Evolutionary conservation across 495 filamentous ascomycete genomes (phyloP), one percentile per base, ranked within the genome.

Genomic region (Penicillium diatomitis): DNA sequence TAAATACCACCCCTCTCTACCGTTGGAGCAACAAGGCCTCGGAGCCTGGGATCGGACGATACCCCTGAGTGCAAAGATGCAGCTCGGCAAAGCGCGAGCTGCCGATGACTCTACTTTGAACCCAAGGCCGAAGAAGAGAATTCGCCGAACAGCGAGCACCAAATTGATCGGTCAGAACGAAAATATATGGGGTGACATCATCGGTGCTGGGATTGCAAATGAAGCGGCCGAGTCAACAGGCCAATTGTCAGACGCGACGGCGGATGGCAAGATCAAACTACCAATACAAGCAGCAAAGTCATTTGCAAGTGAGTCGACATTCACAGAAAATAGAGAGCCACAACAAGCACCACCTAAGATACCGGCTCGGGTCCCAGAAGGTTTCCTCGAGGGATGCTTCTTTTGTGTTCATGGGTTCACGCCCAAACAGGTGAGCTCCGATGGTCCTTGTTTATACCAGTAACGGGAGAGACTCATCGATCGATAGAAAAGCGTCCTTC

Each of bases 151-250:
- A 4, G 83, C 87, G 38, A 94, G 87, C 58, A 80, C 81, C 52
- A 87, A 86, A 57, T 67, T 96, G 9, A 80, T 74, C 41, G 85
- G 77, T 48, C 88, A 95, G 54, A 90, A 83, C 57, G 80, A 87
- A 55, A 79, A 80, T 34, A 76, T 97, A 2, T 97, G 90, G 92
- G 82, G 82, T 8, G 87, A 92, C 52, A 94, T 98, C 51, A 78
- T 94, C 8, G 83, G 78, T 46, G 69, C 62, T 3, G 75, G 69
- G 2, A 67, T 73, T 39, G 60, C 51, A 7, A 45, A 41, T 8
- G 57, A 65, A 7, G 40, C 49, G 28, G 46, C 69, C 20, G 66
- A 58, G 40, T 39, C 59, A 31, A 63, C 58, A 47, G 62, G 55
- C 6, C 60, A 60, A 36, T 62, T 62, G 34, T 60, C 72, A 63